Percentiles rank a stretch among this genome's conserved stretches.
phyloP scores from a whole-genome alignment of 345 rosid species.

The Draba incana region DNA sequence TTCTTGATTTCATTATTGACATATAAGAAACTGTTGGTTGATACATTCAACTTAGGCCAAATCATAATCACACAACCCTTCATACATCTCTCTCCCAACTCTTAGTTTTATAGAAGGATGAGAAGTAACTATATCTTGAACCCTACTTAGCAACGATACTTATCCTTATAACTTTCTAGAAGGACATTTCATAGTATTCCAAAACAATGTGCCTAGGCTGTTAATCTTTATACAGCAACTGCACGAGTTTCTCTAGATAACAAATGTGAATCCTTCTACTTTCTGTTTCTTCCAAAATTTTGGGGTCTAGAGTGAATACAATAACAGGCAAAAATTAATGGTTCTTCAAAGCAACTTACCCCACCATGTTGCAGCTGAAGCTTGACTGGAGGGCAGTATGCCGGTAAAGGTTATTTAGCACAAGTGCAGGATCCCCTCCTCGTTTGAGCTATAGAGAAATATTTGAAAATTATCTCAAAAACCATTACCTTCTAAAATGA shows the following conservation, averaged over 20 bases:
- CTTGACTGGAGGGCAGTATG: constrained; percentile 92
- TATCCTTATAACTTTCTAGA: too few relatives aligned
- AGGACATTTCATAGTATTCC: too few relatives aligned
- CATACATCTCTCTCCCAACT: constrained; percentile 4
- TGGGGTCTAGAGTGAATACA: not conserved
- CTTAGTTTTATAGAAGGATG: not conserved
- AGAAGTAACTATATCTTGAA: constrained; percentile 2
- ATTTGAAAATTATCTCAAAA: constrained; percentile 10
- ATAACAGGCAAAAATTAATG: not conserved
- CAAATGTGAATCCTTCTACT: not conserved
- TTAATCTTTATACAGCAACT: not conserved
- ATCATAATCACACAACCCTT: constrained; percentile 6
- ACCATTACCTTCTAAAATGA: constrained; percentile 18
- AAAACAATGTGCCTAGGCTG: not conserved
- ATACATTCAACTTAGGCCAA: not conserved
- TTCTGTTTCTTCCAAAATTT: not conserved
- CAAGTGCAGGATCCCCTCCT: constrained; percentile 80
- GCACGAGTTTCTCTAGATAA: constrained; percentile 7
- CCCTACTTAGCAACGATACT: too few relatives aligned
- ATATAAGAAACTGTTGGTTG: not conserved
- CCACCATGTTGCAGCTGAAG: constrained; percentile 97
- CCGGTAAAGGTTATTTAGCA: constrained; percentile 82
- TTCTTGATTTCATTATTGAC: not conserved
- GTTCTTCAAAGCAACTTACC: constrained; percentile 57
- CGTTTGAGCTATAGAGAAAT: constrained; percentile 68